A percentile compares a stretch with the other conserved stretches of the same genome.
Evolutionary conservation across 768 basidiomycete genomes (phyloP).

Genomic region (Leucocoprinus leucothites): DNA sequence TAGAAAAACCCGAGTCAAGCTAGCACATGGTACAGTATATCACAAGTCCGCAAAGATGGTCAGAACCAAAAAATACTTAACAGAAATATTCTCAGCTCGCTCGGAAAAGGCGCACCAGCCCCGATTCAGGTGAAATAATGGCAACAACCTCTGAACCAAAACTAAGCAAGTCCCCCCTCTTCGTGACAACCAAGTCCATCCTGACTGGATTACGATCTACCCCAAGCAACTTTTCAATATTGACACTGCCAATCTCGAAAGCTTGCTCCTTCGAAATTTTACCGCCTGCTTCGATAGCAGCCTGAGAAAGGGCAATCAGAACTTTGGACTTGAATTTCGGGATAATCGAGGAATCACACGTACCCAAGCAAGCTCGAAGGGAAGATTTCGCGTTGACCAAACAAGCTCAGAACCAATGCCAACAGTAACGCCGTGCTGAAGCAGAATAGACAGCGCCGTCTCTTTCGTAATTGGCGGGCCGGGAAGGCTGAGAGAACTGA

Average conservation of each 20-base stretch:
- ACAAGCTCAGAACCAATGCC: constrained; percentile 61
- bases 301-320: constrained; percentile 23
- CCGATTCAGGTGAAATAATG: constrained; percentile 45
- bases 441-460: constrained; percentile 54
- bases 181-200: constrained; percentile 55
- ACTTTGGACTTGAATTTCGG: background rate
- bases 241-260: constrained; percentile 44
- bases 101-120: constrained; percentile 33
- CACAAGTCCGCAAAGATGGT: no score
- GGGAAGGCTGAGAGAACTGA: constrained; percentile 38
- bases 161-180: constrained; percentile 51
- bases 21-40: no score
- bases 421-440: constrained; percentile 68
- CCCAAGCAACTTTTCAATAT: constrained; percentile 39
- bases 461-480: constrained; percentile 68
- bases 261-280: constrained; percentile 38
- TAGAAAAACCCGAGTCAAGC: no score
- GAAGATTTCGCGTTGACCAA: constrained; percentile 73
- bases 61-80: no score
- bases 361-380: constrained; percentile 84
- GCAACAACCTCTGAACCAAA: constrained; percentile 46
- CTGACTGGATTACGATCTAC: constrained; percentile 27
- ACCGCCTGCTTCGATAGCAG: constrained; percentile 41
- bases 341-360: constrained; percentile 24
- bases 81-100: background rate